Percentiles rank a stretch among this genome's conserved stretches.
Conservation (phyloP, 768 basidiomycete species). For the Hysterangium stoloniferum region DNA sequence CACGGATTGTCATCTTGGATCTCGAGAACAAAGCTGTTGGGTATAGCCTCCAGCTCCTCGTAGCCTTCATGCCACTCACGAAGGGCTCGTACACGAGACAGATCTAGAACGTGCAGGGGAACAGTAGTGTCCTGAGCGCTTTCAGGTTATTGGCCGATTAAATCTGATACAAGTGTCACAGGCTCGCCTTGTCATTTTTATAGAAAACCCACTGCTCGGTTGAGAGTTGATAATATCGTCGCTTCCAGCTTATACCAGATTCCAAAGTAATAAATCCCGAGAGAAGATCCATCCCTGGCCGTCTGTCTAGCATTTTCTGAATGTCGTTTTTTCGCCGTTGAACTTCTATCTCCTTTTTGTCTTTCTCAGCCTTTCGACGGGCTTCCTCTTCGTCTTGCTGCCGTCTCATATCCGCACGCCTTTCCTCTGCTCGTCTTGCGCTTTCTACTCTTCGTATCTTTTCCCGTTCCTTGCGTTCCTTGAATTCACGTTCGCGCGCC, state of each 20-base stretch:
- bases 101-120: slow-evolving; percentile 30
- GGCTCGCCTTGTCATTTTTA: slow-evolving; percentile 41
- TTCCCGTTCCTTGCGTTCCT: slow-evolving; percentile 22
- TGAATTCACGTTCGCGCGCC: slow-evolving; percentile 12
- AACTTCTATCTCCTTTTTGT: slow-evolving; percentile 31
- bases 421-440: slow-evolving; percentile 42
- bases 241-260: slow-evolving; percentile 49
- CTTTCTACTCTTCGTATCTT: slow-evolving; percentile 43
- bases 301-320: slow-evolving; percentile 37
- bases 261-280: slow-evolving; percentile 61
- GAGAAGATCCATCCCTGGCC: slow-evolving; percentile 29
- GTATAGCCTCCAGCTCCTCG: slow-evolving; percentile 58
- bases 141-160: background rate
- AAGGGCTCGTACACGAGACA: slow-evolving; percentile 36
- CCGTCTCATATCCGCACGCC: slow-evolving; percentile 41
- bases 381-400: slow-evolving; percentile 37
- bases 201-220: slow-evolving; percentile 41
- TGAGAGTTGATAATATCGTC: slow-evolving; percentile 54
- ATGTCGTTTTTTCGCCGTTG: slow-evolving; percentile 38
- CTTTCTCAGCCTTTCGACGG: slow-evolving; percentile 36
- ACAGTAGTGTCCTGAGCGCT: slow-evolving; percentile 23
- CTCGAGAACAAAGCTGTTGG: slow-evolving; percentile 58
- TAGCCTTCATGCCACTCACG: slow-evolving; percentile 62
- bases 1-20: slow-evolving; percentile 43
- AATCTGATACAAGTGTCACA: background rate